Conservation (phyloP, 345 rosid genomes). For the Salix dunnii region DNA sequence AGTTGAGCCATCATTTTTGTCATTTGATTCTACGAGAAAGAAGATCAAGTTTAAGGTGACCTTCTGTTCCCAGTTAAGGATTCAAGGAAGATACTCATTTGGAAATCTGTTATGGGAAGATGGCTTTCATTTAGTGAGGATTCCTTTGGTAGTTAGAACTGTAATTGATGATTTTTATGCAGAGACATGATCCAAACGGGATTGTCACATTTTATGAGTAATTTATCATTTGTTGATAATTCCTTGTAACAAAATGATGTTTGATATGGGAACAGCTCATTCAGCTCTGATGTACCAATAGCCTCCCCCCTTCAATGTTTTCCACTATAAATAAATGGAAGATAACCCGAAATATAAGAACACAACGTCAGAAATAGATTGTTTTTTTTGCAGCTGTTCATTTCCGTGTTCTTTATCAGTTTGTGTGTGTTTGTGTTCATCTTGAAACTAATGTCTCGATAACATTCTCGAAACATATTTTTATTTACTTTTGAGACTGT, state of each 20-base stretch:
- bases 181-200: slow-evolving; percentile 23
- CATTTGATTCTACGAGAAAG: slow-evolving; percentile 41
- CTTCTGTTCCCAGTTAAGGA: slow-evolving; percentile 29
- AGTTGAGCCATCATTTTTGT: slow-evolving; percentile 52
- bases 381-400: neutral
- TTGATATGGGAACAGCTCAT: neutral
- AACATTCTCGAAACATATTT: too few species aligned
- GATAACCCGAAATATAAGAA: neutral
- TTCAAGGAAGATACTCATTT: slow-evolving; percentile 56
- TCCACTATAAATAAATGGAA: neutral
- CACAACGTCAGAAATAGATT: neutral
- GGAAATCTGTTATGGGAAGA: slow-evolving; percentile 52
- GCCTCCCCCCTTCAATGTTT: neutral
- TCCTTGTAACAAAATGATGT: neutral
- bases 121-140: slow-evolving; percentile 43
- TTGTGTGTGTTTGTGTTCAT: too few species aligned
- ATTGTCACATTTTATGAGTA: neutral
- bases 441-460: too few species aligned
- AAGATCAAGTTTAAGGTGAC: slow-evolving; percentile 45
- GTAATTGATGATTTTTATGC: slow-evolving; percentile 28
- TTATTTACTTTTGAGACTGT: too few species aligned
- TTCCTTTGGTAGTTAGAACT: slow-evolving; percentile 41
- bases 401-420: too few species aligned
- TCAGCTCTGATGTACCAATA: neutral
- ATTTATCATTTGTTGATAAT: neutral